Percentiles rank a stretch among this genome's conserved stretches.
These are phyloP conservation scores for Ceratocystis cubensis DNA, from an alignment of 2,329 filamentous ascomycete species.

Conservation along the genomic window DNA sequence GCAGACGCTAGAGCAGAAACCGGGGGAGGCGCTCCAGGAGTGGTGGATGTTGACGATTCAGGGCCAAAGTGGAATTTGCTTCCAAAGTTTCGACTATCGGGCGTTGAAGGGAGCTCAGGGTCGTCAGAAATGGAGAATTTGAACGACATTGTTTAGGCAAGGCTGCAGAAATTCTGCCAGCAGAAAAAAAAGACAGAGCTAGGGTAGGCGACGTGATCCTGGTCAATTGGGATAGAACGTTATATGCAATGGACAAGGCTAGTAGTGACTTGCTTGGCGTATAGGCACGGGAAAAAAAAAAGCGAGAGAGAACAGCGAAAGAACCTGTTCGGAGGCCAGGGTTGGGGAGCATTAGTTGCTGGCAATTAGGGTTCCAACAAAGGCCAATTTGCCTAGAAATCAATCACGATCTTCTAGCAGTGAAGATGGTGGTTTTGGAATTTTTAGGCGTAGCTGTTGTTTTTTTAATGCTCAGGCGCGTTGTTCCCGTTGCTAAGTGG, in stretches of 20 bases:
- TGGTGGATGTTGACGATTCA: constrained; percentile 36
- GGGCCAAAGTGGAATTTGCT: constrained; percentile 33
- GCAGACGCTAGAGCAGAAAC: not conserved
- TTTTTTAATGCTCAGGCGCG: not conserved
- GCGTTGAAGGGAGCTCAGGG: constrained; percentile 37
- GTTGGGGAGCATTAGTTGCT: not conserved
- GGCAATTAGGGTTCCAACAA: not conserved
- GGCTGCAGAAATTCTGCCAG: constrained; percentile 15
- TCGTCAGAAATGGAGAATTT: constrained; percentile 35
- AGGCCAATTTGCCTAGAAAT: not conserved
- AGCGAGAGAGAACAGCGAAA: not conserved
- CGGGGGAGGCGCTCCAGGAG: constrained; percentile 35
- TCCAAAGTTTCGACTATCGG: constrained; percentile 30
- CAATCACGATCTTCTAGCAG: not conserved
- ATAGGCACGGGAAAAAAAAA: not conserved
- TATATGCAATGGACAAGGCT: not conserved
- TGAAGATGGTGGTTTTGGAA: not conserved
- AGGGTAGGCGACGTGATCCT: constrained; percentile 6
- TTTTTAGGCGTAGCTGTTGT: not conserved
- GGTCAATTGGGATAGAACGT: not conserved
- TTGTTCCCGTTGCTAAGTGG: not conserved
- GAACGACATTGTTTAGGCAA: constrained; percentile 29
- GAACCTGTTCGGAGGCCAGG: no score
- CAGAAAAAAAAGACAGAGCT: not conserved
- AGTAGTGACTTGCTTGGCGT: not conserved